phyloP scores from a whole-genome alignment of 2,329 filamentous ascomycete genomes.

The Thelonectria olida region DNA sequence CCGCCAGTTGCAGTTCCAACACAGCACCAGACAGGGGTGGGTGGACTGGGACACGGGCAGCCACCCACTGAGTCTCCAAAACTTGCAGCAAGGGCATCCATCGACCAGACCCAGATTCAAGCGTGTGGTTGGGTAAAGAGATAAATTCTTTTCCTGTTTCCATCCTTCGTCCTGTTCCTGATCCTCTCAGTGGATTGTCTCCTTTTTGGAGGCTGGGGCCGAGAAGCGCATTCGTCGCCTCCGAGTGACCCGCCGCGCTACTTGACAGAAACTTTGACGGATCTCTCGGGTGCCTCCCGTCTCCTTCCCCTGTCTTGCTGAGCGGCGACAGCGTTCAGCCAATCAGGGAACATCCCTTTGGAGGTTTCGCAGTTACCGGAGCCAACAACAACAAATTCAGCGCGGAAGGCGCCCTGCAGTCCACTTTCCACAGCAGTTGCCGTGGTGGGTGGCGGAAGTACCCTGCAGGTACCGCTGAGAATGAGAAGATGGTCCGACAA shows the following conservation, averaged over 20 bases:
- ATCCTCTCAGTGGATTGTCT: neutral
- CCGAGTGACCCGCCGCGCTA: conserved; percentile 9
- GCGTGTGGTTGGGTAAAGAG: conserved; percentile 3
- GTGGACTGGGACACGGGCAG: conserved; percentile 2
- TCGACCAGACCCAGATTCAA: neutral
- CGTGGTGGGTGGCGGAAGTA: neutral
- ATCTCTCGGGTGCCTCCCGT: conserved; percentile 15
- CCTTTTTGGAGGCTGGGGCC: conserved; percentile 9
- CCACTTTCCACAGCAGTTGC: neutral
- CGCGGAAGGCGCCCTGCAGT: neutral
- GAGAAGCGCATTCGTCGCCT: conserved; percentile 8
- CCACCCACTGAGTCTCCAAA: too few species aligned
- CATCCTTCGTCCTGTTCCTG: neutral
- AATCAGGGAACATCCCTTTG: neutral
- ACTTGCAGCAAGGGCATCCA: conserved; percentile 5
- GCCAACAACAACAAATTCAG: neutral
- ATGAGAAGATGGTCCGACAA: conserved; percentile 17
- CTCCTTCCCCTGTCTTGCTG: conserved; percentile 10
- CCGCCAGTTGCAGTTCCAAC: conserved; percentile 11
- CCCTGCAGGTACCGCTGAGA: conserved; percentile 7
- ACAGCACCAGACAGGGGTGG: conserved; percentile 7
- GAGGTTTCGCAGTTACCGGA: neutral
- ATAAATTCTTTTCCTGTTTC: neutral
- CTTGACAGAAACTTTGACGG: conserved; percentile 5
- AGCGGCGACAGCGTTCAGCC: neutral